Conservation (phyloP, 2,329 filamentous ascomycete species). For the Ustulina deusta region DNA sequence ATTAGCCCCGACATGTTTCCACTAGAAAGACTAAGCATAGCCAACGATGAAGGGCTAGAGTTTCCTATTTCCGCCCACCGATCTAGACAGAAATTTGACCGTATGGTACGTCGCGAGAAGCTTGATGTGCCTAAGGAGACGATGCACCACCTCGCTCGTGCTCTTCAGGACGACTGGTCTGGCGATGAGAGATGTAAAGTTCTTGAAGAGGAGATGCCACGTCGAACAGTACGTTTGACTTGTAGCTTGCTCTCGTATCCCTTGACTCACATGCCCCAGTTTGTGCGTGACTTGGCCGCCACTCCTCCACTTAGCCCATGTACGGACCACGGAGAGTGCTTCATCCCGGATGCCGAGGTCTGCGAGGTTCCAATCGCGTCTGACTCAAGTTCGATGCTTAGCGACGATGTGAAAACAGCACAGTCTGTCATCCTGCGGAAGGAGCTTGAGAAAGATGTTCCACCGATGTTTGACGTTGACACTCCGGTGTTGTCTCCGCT, state of each 20-base stretch:
- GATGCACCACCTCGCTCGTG: slow-evolving; percentile 39
- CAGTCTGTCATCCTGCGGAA: slow-evolving; percentile 40
- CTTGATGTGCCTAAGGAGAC: slow-evolving; percentile 43
- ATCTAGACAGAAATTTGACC: slow-evolving; percentile 34
- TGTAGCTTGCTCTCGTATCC: neutral
- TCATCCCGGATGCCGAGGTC: slow-evolving; percentile 42
- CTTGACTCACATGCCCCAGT: slow-evolving; percentile 37
- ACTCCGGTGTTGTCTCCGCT: slow-evolving; percentile 32
- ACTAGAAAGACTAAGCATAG: slow-evolving; percentile 43
- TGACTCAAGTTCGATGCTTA: slow-evolving; percentile 46
- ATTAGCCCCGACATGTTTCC: slow-evolving; percentile 43
- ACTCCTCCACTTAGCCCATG: slow-evolving; percentile 49
- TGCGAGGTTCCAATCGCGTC: slow-evolving; percentile 47
- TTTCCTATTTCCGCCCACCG: slow-evolving; percentile 41
- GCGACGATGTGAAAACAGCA: slow-evolving; percentile 45
- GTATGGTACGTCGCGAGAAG: slow-evolving; percentile 39
- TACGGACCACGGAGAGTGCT: slow-evolving; percentile 35
- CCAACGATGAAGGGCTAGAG: slow-evolving; percentile 44
- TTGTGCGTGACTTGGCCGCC: slow-evolving; percentile 37
- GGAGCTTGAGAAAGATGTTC: slow-evolving; percentile 22
- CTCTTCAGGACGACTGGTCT: slow-evolving; percentile 39
- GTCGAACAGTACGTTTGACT: slow-evolving; percentile 33
- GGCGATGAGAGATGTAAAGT: slow-evolving; percentile 31
- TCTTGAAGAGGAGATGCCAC: slow-evolving; percentile 27
- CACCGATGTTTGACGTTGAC: slow-evolving; percentile 15